A percentile compares a stretch with the other conserved stretches of the same genome.
Evolutionary conservation across 768 basidiomycete species (phyloP).

Genomic region (Sarcodon sp.): DNA sequence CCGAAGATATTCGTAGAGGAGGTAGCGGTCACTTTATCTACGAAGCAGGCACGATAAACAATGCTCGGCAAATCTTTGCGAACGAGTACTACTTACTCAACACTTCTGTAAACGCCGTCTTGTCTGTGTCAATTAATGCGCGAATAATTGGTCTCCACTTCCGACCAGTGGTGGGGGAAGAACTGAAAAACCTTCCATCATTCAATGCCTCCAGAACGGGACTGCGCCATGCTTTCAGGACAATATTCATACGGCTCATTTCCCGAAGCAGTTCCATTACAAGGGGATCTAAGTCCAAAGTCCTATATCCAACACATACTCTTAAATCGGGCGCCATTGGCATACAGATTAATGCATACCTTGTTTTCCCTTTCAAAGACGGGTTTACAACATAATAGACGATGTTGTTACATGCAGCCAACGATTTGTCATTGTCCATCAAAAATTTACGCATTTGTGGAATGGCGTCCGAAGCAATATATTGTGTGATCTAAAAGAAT

Average conservation of each 20-base stretch:
- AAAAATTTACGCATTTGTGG: conserved; percentile 72
- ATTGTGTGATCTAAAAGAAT: conserved; percentile 48
- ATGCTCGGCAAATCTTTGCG: background rate
- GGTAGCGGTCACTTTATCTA: conserved; percentile 67
- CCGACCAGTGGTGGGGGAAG: conserved; percentile 35
- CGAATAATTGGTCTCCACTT: conserved; percentile 74
- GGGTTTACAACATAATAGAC: conserved; percentile 77
- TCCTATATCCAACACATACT: conserved; percentile 24
- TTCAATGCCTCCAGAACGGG: conserved; percentile 72
- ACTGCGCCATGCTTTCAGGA: conserved; percentile 76
- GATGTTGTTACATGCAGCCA: conserved; percentile 70
- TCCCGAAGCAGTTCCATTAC: conserved; percentile 62
- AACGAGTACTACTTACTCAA: conserved; percentile 37
- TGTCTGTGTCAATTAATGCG: conserved; percentile 75
- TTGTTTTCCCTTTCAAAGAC: conserved; percentile 63
- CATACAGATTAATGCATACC: conserved; percentile 27
- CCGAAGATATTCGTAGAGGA: conserved; percentile 96
- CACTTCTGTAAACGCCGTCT: conserved; percentile 73
- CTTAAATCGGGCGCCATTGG: conserved; percentile 3
- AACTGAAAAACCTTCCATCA: conserved; percentile 83
- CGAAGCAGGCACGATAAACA: conserved; percentile 15
- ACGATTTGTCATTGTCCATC: conserved; percentile 73
- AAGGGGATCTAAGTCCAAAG: conserved; percentile 63
- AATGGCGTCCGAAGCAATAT: conserved; percentile 53
- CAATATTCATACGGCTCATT: conserved; percentile 65